These are phyloP conservation scores for Exserohilum turcica DNA, from an alignment of 2,329 filamentous ascomycete species.

Conservation along the genomic window DNA sequence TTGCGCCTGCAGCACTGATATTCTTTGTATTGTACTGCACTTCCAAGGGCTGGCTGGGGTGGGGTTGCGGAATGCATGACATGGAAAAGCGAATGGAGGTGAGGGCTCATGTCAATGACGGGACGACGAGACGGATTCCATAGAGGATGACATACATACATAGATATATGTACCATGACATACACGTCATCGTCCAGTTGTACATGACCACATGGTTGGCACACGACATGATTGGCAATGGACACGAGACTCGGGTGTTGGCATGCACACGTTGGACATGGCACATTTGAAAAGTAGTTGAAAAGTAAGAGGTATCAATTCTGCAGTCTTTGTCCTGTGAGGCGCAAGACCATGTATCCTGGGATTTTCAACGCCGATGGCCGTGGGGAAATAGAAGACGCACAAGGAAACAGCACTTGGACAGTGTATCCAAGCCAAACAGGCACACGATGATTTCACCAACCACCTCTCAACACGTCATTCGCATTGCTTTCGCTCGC, in stretches of 20 bases:
- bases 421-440: conserved; percentile 7
- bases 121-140: not conserved
- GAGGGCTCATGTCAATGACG: conserved; percentile 5
- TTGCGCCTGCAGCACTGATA: not conserved
- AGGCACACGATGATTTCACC: not conserved
- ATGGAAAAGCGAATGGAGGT: not conserved
- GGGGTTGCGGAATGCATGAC: not conserved
- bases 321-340: conserved; percentile 6
- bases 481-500: conserved; percentile 4
- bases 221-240: not conserved
- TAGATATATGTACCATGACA: conserved; percentile 1
- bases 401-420: not conserved
- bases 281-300: not conserved
- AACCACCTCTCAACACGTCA: conserved; percentile 3
- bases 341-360: conserved; percentile 9
- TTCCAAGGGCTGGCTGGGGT: not conserved
- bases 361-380: conserved; percentile 14
- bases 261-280: not conserved
- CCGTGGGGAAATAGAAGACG: conserved; percentile 9
- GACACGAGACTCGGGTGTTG: not conserved
- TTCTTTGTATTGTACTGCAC: not conserved
- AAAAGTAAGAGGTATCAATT: conserved; percentile 13
- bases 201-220: not conserved
- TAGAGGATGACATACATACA: too few relatives aligned
- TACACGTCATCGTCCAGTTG: not conserved